Evolutionary conservation across 768 basidiomycete species (phyloP), one percentile per base, ranked within the genome.

Genomic region (Erythrobasidium yunnanense): DNA sequence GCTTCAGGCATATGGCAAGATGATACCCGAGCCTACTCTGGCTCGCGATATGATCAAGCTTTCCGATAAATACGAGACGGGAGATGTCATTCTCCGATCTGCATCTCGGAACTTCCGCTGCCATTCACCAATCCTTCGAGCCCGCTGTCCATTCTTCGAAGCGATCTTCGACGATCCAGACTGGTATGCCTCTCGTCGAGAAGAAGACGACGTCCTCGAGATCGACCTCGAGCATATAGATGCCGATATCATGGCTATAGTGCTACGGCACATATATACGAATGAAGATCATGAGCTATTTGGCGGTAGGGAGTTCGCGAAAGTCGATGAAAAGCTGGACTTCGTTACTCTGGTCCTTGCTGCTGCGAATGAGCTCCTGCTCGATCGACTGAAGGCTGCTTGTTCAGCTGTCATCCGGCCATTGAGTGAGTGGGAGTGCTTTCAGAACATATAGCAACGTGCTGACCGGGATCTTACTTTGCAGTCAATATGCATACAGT

Each of bases 301-400:
- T 57, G 63, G 62, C 49, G 46, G 55, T 47, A 17, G 72, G 87
- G 87, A 86, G 55, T 86, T 83, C 71, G 77, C 81, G 25, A 82
- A 81, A 1, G 77, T 84, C 4, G 90, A 97, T 63, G 84, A 87
- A 34, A 78, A 89, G 30, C 75, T 97, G 65, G 86, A 90, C 68
- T 88, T 91, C 70, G 82, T 90, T 77, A 90, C 95, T 68, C 83
- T 85, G 22, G 84, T 96, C 17, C 82, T 95, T 76, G 85, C 85
- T 34, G 85, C 83, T 18, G 89, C 91, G 86, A 91, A 87, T 69
- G 90, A 97, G 76, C 77, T 97, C 1, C 81, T 95, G 7, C 78
- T 96, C n/a, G 88, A 88, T 72, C 84, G 85, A 20, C 81, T 97
- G 20, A 81, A 89, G 34, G 80, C 88, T 1, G 77, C 93, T 25